phyloP scores from a whole-genome alignment of 1,139 yeast species.

The Lodderomyces margitis region DNA sequence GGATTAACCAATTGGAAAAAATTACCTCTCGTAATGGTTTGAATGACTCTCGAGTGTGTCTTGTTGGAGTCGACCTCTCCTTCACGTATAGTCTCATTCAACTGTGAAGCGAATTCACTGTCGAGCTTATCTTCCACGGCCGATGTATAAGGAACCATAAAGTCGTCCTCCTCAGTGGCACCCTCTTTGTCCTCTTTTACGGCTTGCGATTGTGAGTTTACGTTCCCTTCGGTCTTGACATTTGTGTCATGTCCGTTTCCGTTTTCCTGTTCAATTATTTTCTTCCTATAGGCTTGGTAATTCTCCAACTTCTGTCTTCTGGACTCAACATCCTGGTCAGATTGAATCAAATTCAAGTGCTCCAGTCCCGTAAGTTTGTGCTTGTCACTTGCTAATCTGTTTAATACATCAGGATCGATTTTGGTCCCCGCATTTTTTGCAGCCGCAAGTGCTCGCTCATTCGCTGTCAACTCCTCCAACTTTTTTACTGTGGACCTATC shows the following conservation, averaged over 20 bases:
- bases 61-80: constrained; percentile 61
- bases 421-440: constrained; percentile 52
- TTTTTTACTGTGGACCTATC: constrained; percentile 44
- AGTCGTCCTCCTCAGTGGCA: constrained; percentile 26
- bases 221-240: constrained; percentile 11
- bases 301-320: constrained; percentile 46
- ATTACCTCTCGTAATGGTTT: constrained; percentile 71
- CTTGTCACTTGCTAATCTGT: constrained; percentile 39
- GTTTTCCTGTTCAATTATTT: constrained; percentile 49
- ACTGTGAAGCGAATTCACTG: constrained; percentile 57
- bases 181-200: constrained; percentile 11
- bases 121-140: constrained; percentile 70
- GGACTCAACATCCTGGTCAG: constrained; percentile 48
- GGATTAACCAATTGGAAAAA: constrained; percentile 55
- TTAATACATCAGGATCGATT: constrained; percentile 44
- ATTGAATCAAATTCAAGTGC: constrained; percentile 31
- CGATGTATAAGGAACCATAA: constrained; percentile 65
- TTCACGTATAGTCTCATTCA: constrained; percentile 59
- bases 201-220: constrained; percentile 4
- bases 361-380: constrained; percentile 48
- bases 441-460: constrained; percentile 59
- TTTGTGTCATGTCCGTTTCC: constrained; percentile 15
- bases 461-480: constrained; percentile 57
- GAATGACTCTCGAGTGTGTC: constrained; percentile 54
- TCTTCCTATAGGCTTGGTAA: constrained; percentile 50